Conservation (phyloP, 2,329 filamentous ascomycete genomes). For the Neodidymelliopsis sp. region DNA sequence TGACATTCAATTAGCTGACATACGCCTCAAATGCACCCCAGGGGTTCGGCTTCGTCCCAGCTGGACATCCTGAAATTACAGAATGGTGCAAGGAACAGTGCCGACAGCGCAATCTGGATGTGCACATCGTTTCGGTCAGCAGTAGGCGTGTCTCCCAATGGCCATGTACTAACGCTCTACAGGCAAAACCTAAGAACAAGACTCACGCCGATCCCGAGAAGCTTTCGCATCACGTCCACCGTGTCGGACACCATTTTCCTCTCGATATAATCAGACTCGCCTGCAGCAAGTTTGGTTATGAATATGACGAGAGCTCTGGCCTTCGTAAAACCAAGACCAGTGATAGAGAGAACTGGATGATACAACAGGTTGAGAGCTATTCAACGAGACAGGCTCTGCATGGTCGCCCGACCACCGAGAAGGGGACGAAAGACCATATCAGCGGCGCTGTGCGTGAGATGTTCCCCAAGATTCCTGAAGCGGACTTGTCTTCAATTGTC, state of each 20-base stretch:
- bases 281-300: slow-evolving; percentile 58
- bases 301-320: slow-evolving; percentile 29
- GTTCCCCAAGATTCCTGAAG: slow-evolving; percentile 68
- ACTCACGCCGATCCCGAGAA: slow-evolving; percentile 59
- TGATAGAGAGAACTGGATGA: slow-evolving; percentile 40
- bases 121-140: slow-evolving; percentile 68
- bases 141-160: neutral
- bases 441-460: slow-evolving; percentile 66
- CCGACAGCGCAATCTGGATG: slow-evolving; percentile 60
- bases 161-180: slow-evolving; percentile 21
- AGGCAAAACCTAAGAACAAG: slow-evolving; percentile 56
- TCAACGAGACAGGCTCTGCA: slow-evolving; percentile 35
- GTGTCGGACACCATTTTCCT: slow-evolving; percentile 70
- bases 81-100: slow-evolving; percentile 65
- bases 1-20: slow-evolving; percentile 58
- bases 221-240: slow-evolving; percentile 66
- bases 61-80: slow-evolving; percentile 67
- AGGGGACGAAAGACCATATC: slow-evolving; percentile 64
- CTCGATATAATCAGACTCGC: slow-evolving; percentile 65
- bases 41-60: slow-evolving; percentile 68
- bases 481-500: slow-evolving; percentile 65
- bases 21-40: slow-evolving; percentile 62
- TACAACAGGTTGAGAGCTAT: slow-evolving; percentile 47
- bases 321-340: slow-evolving; percentile 30
- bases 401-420: slow-evolving; percentile 35